These are phyloP conservation scores for Elsinoe ampelina DNA, from an alignment of 2,329 filamentous ascomycete genomes.

Conservation along the genomic window DNA sequence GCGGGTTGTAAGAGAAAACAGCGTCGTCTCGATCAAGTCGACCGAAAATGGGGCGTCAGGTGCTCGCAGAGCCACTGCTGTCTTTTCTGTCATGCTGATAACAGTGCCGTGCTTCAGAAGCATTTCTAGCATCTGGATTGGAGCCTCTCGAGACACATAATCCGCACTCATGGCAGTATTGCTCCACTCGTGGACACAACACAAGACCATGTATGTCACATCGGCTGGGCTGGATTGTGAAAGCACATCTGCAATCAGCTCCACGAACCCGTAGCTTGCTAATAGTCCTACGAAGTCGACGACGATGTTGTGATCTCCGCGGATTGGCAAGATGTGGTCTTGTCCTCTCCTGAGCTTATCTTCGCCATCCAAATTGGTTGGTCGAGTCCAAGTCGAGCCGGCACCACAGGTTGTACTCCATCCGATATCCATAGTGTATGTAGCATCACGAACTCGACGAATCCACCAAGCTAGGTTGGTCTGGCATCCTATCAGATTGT, in stretches of 20 bases:
- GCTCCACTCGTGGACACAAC: background rate
- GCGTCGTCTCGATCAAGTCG: background rate
- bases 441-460: background rate
- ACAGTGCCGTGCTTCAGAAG: background rate
- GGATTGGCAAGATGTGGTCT: too few relatives aligned
- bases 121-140: background rate
- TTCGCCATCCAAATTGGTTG: too few relatives aligned
- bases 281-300: background rate
- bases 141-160: background rate
- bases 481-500: background rate
- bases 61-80: background rate
- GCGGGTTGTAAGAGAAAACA: background rate
- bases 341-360: too few relatives aligned
- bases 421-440: background rate
- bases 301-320: background rate
- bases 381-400: too few relatives aligned
- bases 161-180: background rate
- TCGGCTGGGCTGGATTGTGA: background rate
- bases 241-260: background rate
- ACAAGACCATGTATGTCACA: background rate
- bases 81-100: background rate
- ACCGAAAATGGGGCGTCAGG: background rate
- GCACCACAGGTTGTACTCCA: background rate
- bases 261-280: background rate
- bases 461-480: background rate